Percentiles rank a stretch among this genome's conserved stretches.
Conservation (phyloP, 1,284 basidiomycete genomes). For the Mycena citricolor region DNA sequence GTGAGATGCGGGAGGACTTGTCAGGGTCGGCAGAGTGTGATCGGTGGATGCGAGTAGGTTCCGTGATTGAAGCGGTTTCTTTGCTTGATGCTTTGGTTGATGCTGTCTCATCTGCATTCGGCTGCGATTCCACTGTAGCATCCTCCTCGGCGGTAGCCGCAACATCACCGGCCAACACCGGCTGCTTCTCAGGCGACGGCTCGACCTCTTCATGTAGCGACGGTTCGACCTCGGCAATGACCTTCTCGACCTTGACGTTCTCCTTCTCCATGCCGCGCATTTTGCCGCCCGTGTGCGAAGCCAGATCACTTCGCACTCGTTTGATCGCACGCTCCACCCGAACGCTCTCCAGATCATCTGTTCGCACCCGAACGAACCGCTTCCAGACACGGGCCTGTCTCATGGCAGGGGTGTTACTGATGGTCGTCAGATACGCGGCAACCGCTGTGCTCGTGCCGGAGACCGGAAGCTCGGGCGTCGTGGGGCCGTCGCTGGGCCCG, state of each 20-base stretch:
- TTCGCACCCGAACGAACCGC: conserved; percentile 80
- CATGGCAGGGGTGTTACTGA: conserved; percentile 66
- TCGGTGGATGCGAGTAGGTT: conserved; percentile 51
- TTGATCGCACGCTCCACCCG: conserved; percentile 86
- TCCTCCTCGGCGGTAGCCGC: conserved; percentile 9
- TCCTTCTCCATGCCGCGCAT: conserved; percentile 10
- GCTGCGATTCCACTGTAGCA: conserved; percentile 15
- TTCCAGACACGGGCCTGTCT: conserved; percentile 75
- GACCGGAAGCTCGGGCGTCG: conserved; percentile 37
- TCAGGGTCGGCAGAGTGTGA: conserved; percentile 77
- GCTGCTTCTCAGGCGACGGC: not conserved
- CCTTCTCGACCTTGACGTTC: conserved; percentile 22
- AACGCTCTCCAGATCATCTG: conserved; percentile 83
- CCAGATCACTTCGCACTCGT: conserved; percentile 81
- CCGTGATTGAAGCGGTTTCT: conserved; percentile 31
- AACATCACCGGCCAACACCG: conserved; percentile 10
- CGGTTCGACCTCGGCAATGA: conserved; percentile 12
- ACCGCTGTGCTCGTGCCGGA: conserved; percentile 57
- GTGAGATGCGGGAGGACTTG: conserved; percentile 53
- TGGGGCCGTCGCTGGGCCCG: conserved; percentile 18
- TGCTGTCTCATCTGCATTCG: conserved; percentile 20
- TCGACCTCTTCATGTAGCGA: conserved; percentile 20
- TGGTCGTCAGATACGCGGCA: conserved; percentile 74
- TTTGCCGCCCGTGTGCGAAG: conserved; percentile 52
- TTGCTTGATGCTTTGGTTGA: not conserved